Evolutionary conservation across 2,329 filamentous ascomycete genomes (phyloP), one percentile per base, ranked within the genome.

Genomic region (Ascochyta fabae): DNA sequence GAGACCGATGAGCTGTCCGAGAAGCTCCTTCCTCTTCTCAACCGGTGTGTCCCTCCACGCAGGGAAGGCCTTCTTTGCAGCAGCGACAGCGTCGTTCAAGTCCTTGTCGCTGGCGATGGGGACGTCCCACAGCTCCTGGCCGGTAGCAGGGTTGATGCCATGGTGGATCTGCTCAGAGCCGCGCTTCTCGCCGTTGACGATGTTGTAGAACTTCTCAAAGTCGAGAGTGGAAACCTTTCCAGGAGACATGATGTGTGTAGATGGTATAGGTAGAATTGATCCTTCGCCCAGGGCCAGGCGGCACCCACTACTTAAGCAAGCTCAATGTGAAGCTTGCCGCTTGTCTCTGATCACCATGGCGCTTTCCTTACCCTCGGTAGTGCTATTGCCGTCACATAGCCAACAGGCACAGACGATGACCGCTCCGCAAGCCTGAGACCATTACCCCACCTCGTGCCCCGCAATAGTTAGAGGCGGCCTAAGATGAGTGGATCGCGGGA

Each of bases 71-170:
- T 71, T 71, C 56, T 78, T 77, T 8, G 79, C 83, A 9, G 79
- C 78, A 4, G 70, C 69, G 13, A 85, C 80, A 12, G 83, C 82
- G 34, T 72, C 73, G 57, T 86, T 78, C 44, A 85, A 71, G 61
- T 86, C 83, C 38, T 78, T 66, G 35, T 73, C 73, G 2, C 77
- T 80, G 4, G 76, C 77, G 34, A 85, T 70, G 0, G 83, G 83
- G 1, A 84, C 82, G 15, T 79, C 77, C 24, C 80, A 78, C 46
- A 83, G 81, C 26, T 79, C 72, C 58, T 81, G 71, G 23, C 77
- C 72, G 8, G 79, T 84, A 3, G 82, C 72, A 0, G 83, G 83
- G 68, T 85, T 84, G 63, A 84, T 72, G 39, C 78, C 76, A 62
- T 79, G 77, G 50, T 81, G 78, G 49, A 77, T 67, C 45, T 72